Evolutionary conservation across 352 stramenopile species (phyloP).

Genomic region (Phytophthora brassicae): DNA sequence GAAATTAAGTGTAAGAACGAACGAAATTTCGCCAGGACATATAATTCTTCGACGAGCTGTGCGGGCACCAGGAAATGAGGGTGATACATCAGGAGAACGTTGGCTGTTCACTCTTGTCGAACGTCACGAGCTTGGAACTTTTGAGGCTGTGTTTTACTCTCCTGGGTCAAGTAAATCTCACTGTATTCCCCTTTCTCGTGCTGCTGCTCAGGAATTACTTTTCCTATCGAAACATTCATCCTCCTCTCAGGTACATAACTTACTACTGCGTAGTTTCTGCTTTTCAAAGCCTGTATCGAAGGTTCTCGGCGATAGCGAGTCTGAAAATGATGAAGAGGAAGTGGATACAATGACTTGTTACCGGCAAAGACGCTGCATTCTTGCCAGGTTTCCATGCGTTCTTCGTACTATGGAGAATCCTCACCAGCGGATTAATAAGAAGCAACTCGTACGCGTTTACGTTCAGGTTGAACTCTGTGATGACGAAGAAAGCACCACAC

Average conservation of each 20-base stretch:
- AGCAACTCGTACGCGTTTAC: conserved; percentile 44
- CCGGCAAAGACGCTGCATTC: conserved; percentile 26
- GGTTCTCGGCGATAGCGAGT: neutral
- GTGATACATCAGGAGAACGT: conserved; percentile 7
- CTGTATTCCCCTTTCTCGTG: conserved; percentile 8
- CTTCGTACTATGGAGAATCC: conserved; percentile 39
- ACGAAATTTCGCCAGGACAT: conserved; percentile 23
- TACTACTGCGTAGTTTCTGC: conserved; percentile 18
- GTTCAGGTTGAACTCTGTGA: conserved; percentile 57
- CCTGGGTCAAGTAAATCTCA: conserved; percentile 15
- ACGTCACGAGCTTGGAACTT: conserved; percentile 20
- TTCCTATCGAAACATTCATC: conserved; percentile 17
- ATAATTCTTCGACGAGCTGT: conserved; percentile 36
- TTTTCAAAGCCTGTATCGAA: neutral
- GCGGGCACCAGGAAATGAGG: neutral
- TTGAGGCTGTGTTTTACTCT: conserved; percentile 28
- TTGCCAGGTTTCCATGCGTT: conserved; percentile 47
- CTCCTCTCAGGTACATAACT: conserved; percentile 17
- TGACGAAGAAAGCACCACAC: neutral
- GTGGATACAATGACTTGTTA: conserved; percentile 4
- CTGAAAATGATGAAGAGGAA: neutral
- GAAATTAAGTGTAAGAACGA: conserved; percentile 22
- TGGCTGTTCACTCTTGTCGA: conserved; percentile 31
- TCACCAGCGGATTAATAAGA: conserved; percentile 44
- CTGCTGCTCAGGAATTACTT: conserved; percentile 18